Evolutionary conservation across 805 yeast species (phyloP), one percentile per base, ranked within the genome.

Genomic region (Jamesozyma piceae): DNA sequence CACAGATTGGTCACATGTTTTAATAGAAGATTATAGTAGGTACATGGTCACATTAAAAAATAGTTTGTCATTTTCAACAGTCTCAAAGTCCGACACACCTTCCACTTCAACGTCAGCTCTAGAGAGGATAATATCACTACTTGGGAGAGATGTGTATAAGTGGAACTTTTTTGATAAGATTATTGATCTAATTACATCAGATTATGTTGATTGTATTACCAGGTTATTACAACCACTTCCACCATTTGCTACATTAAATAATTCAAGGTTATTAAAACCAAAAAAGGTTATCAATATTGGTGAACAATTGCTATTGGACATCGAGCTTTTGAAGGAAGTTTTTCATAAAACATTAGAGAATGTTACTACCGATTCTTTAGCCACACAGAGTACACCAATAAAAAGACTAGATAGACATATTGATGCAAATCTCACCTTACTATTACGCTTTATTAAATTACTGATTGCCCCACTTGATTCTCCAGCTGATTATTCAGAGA

Each of bases 291-390:
- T 58, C 4, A 49, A 41, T 28, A 73, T 72, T 53, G 82, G 90
- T 3, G 95, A 89, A 58, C 97, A 90, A 58, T 68, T 90, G 54
- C 65, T 81, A 32, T 65, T 83, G 19, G 98, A 90, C 63, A 55
- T 83, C 2, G 78, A 80, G 32, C 69, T 74, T 8, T 59, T 90
- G 52, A 83, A 82, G 53, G 67, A 69, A 22, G 66, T 74, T 22
- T 69, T 85, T 13, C 45, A 49, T 21, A 32, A 49, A 4, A 39
- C 58, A 15, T 46, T 53, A 10, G 57, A 57, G 14, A 49, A 48
- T 34, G 50, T 49, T 19, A 44, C 53, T 3, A 49, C 46, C 31
- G 41, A 39, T 6, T 39, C 48, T n/a, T 43, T 40, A 13, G 41
- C 45, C 3, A 28, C 44, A 2, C 54, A 49, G 30, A 48, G 44